These are phyloP conservation scores for Suhomyces coccinellae DNA, from an alignment of 1,139 yeast genomes.

Conservation along the genomic window DNA sequence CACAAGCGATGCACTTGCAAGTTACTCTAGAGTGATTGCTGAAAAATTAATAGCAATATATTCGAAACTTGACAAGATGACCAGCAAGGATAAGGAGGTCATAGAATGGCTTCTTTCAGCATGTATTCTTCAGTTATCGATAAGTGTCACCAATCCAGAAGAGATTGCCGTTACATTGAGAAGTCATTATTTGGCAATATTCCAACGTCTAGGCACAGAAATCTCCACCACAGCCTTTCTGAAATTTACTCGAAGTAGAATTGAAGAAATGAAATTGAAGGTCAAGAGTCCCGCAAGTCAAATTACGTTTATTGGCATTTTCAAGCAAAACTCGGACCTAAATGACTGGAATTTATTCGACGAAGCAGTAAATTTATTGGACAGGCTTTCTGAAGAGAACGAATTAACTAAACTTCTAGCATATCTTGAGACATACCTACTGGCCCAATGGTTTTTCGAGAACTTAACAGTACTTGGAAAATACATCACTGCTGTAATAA, in stretches of 20 bases:
- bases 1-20: not conserved
- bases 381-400: not conserved
- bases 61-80: not conserved
- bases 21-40: not conserved
- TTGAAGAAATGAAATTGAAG: not conserved
- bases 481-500: not conserved
- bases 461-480: constrained; percentile 1
- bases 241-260: constrained; percentile 4
- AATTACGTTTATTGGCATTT: not conserved
- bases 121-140: not conserved
- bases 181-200: not conserved
- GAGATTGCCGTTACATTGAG: not conserved
- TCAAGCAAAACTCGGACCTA: not conserved
- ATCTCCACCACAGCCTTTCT: constrained; percentile 5
- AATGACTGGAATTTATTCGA: constrained; percentile 9
- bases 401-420: constrained; percentile 5
- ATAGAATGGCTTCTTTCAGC: constrained; percentile 4
- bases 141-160: not conserved
- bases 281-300: not conserved
- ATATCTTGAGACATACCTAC: constrained; percentile 12
- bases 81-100: not conserved
- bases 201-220: not conserved
- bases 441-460: constrained; percentile 4
- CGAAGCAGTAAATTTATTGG: not conserved
- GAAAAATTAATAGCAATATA: not conserved